Base-by-base conservation (phyloP, 768 basidiomycete genomes). In the Saitozyma podzolica region DNA sequence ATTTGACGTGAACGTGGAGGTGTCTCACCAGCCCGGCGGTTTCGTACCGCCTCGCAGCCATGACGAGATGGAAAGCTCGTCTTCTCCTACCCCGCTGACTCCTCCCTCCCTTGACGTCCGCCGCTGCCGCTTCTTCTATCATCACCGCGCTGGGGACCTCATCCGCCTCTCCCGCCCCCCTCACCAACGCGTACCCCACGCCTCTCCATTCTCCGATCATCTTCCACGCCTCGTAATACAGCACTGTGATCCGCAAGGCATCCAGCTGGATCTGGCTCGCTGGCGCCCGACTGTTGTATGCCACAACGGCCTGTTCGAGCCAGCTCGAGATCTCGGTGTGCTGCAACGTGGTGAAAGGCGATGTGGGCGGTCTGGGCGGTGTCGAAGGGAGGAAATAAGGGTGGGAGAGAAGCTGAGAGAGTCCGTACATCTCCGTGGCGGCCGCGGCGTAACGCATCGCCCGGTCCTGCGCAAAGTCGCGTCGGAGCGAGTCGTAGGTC, bases 401-500 rank as follows among this genome's bases (percentile, higher is more conserved):
- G 57, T 75, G 69, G 3, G 72, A 89, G 68, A 20, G 76, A 76
- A 55, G 84, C 77, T 51, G 90, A 1, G 76, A 79, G 7, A 82
- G 64, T 5, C 80, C 81, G 59, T 75, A 75, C 82, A 96, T 87
- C 67, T 97, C 92, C 39, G 89, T 89, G 49, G 94, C 94, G 42
- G 88, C 87, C 1, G 81, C 73, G 14, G 72, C 74, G 63, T 81
- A 75, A 37, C 79, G 66, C 65, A 68, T 70, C 1, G 80, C 80
- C 52, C 77, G 72, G 56, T 82, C 81, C 40, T 72, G 65, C 8
- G 71, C 71, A 58, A 70, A 80, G 58, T 97, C 94, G 75, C 92
- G 92, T 54, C 91, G 83, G 41, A 92, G 75, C 4, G 87, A 82
- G 75, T 97, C 96, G 89, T 94, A 98, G 3, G 93, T 86, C 8